Base-by-base conservation (phyloP, 345 rosid species). In the Mangifera indica region DNA sequence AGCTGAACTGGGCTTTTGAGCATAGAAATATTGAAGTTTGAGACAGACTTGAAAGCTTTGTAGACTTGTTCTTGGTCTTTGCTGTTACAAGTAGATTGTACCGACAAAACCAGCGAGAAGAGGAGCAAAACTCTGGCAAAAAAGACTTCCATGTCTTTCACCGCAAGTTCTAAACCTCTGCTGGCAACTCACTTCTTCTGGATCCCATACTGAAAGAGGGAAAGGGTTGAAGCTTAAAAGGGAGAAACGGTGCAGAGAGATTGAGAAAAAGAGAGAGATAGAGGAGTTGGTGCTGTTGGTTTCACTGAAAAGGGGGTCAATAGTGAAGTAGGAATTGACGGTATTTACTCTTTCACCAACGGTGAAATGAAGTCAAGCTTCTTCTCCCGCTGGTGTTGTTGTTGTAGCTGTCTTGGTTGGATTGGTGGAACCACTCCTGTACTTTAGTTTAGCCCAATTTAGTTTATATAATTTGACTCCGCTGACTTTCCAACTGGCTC, bases 21-120 rank as follows among this genome's bases (percentile, higher is more conserved):
- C 92, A 86, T 87, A 18, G 95, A 90, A 60, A 67, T 20, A 78
- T 88, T 79, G 89, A 94, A 90, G 1, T 87, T 89, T 52, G 93
- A 81, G 62, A 92, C 88, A 25, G 84, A 84, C 69, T 76, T 72
- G 77, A 92, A 92, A 55, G 90, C 97, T 73, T 49, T 82, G 1
- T 81, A 77, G 66, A 92, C 70, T n/a, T 77, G 85, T n/a, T 55
- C 64, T 5, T 9, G 67, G 80, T 94, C 90, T 17, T 70, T 78
- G 49, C 71, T 75, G 74, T 76, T 66, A 67, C 86, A 81, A 32
- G 81, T 62, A 69, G 98, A 84, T 51, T 85, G 83, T 4, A 56
- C 82, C 24, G 84, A 56, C 48, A 79, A 79, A 80, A 88, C 44
- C 59, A 87, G 60, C 12, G 83, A 71, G 34, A 84, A 71, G 66